Evolutionary conservation across 2,329 filamentous ascomycete species (phyloP), one percentile per base, ranked within the genome.

Genomic region (Lachnellula suecica): DNA sequence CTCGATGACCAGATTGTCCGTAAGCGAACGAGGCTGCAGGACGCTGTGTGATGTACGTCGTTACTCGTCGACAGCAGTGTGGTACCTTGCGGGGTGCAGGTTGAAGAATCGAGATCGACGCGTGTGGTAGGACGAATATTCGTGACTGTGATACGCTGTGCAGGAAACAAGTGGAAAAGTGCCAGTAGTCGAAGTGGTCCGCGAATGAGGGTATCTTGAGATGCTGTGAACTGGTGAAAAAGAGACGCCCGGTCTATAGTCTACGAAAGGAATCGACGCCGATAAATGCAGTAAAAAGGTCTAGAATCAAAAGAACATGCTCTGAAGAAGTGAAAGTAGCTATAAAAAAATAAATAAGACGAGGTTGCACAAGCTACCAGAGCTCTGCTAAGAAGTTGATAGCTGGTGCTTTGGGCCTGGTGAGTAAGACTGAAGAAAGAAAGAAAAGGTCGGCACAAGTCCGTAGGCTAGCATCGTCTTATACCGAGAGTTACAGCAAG

Each of bases 291-390:
- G 56, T 38, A 46, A 49, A 48, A 47, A 41, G 11, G 54, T 54
- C 51, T 59, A 62, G 54, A 49, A 29, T 49, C 27, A 45, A 43
- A 58, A 52, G 20, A n/a, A 34, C 31, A 34, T 40, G 34, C 40
- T 23, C 40, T n/a, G n/a, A 13, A 24, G 40, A 44, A 40, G 23
- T n/a, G 48, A 45, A 42, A 9, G 37, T 23, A 47, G 40, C 51
- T 50, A 51, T 41, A 56, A 63, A 59, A 57, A 61, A 50, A 58
- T 40, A 41, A 54, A 53, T 43, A 44, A 42, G 43, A 57, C 57
- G 53, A 40, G 10, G 20, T 40, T 54, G 60, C 59, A 64, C 59
- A 66, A 65, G 64, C 75, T 78, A 69, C 74, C 74, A 71, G 76
- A 78, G 76, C 72, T 74, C 70, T 72, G 72, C 68, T 68, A 46